Evolutionary conservation across 495 filamentous ascomycete genomes (phyloP).

Genomic region (Aspergillus hancockii): DNA sequence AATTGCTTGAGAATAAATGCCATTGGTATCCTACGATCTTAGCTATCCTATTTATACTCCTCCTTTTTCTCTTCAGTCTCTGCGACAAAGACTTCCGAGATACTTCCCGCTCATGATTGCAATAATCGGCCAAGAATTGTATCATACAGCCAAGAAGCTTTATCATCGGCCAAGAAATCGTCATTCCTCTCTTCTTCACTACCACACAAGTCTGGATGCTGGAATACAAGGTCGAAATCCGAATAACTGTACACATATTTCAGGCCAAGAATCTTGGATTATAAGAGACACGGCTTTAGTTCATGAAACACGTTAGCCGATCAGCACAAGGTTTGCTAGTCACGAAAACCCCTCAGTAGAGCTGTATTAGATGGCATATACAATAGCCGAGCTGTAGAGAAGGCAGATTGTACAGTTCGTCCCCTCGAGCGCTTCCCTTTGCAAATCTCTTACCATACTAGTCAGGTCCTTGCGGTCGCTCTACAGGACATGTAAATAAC

Average conservation of each 20-base stretch:
- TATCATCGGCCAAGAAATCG: not conserved
- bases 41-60: too few relatives aligned
- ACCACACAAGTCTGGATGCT: not conserved
- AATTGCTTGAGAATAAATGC: too few relatives aligned
- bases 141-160: not conserved
- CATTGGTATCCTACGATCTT: too few relatives aligned
- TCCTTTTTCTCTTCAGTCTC: not conserved
- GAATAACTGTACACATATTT: not conserved
- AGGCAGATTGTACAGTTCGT: too few relatives aligned
- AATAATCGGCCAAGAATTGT: not conserved
- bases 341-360: not conserved
- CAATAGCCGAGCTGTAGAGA: not conserved
- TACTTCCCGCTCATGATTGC: not conserved
- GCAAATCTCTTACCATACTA: too few relatives aligned
- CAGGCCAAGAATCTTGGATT: not conserved
- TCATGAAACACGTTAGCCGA: not conserved
- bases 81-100: not conserved
- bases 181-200: not conserved
- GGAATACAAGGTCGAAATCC: not conserved
- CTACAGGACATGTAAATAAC: too few relatives aligned
- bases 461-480: too few relatives aligned
- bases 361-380: not conserved
- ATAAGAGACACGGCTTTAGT: not conserved
- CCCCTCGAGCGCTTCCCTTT: too few relatives aligned
- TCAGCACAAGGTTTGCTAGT: not conserved